A percentile compares a stretch with the other conserved stretches of the same genome.
phyloP scores from a whole-genome alignment of 345 rosid genomes.

The Arabidopsis suecica region DNA sequence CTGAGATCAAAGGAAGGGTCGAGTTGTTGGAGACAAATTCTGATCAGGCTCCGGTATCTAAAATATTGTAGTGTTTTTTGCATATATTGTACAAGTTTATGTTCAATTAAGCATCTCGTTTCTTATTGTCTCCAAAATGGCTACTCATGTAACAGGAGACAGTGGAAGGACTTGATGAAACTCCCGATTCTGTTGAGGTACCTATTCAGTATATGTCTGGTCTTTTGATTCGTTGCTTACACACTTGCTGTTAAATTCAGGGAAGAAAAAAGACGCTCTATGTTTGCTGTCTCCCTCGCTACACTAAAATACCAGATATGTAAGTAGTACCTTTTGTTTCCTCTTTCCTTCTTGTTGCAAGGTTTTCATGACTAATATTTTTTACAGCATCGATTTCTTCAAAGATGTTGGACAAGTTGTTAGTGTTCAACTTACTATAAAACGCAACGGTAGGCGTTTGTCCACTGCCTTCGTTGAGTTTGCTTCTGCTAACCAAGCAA shows the following conservation, averaged over 20 bases:
- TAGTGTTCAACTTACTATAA: background rate
- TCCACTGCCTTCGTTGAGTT: background rate
- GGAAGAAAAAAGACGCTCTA: background rate
- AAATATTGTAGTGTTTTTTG: too few species aligned
- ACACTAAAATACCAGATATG: background rate
- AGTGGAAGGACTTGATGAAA: too few species aligned
- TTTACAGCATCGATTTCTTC: background rate
- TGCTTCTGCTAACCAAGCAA: background rate
- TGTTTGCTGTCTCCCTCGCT: background rate
- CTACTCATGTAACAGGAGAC: too few species aligned
- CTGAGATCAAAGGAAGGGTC: background rate
- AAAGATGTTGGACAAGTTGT: background rate
- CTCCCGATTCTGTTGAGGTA: too few species aligned
- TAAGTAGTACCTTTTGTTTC: too few species aligned
- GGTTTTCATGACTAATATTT: too few species aligned
- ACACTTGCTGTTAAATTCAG: background rate
- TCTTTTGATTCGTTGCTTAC: too few species aligned
- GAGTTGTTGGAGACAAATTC: slow-evolving; percentile 16
- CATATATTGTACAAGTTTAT: too few species aligned
- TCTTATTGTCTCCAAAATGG: background rate
- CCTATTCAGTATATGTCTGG: too few species aligned
- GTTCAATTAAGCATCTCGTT: background rate
- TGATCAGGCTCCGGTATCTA: background rate
- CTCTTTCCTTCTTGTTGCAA: too few species aligned
- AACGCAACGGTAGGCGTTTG: background rate